Base-by-base conservation (phyloP, 192 early-diverging fungal genomes). In the Coemansia brasiliensis region DNA sequence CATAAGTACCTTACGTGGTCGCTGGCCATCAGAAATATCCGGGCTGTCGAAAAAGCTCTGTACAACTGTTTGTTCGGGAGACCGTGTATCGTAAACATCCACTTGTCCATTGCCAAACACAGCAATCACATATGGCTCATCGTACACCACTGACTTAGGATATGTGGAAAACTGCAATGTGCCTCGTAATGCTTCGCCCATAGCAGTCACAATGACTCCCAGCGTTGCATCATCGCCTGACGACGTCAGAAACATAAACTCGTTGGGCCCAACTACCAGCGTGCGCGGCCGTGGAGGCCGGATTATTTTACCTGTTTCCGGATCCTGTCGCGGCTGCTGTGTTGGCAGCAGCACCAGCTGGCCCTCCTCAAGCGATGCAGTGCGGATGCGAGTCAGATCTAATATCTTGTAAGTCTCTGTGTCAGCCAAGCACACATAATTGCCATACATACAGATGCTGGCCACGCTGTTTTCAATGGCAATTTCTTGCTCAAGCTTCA, bases 121-220 rank as follows among this genome's bases (percentile, higher is more conserved):
- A 0, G 62, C 69, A 10, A 79, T 37, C 21, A 65, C 62, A 39
- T 61, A 59, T 13, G 76, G 76, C 29, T 68, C 76, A 26, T 72
- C 70, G 66, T 79, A 79, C 9, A 61, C 48, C 6, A 79, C 44
- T 0, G 69, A 57, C 29, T 57, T 58, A 37, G 76, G 76, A 45
- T 72, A 79, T 18, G 76, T 29, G 0, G 76, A 8, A 39, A 79
- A 79, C 69, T 79, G 76, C 39, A 79, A 43, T 13, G 76, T 79
- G 48, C 69, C 76, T 9, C 76, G 76, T 48, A 48, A 44, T 3
- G 76, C 76, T 66, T 79, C 76, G 54, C 76, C 76, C 55, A 59
- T 25, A 10, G 76, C 69, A 11, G 76, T 72, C n/a, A 79, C 69
- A 3, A 79, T 79, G 22, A 79, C 76, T 41, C 76, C 76, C 51